Evolutionary conservation across 441 rosid genomes (phyloP).

Genomic region (Croton setiger): DNA sequence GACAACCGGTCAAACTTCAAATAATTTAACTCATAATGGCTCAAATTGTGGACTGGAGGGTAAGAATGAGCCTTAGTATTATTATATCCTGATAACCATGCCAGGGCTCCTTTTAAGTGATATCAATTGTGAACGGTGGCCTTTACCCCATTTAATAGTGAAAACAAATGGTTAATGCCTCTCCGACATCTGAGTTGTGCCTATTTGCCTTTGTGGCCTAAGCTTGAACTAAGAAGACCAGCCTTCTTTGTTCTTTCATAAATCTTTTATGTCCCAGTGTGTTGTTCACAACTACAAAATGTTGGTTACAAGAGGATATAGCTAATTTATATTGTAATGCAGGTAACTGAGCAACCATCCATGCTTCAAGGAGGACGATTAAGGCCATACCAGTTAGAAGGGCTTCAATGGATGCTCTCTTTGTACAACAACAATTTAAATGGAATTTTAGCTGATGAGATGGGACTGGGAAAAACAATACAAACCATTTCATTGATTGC

Average conservation of each 20-base stretch:
- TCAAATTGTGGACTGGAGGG: too few species aligned
- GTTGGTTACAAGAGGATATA: conserved; percentile 22
- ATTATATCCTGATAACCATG: too few species aligned
- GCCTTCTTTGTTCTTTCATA: conserved; percentile 10
- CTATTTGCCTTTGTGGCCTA: background rate
- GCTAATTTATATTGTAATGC: conserved; percentile 29
- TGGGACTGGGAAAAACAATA: conserved; percentile 99
- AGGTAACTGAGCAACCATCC: conserved; percentile 96
- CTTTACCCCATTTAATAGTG: too few species aligned
- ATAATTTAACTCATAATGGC: too few species aligned
- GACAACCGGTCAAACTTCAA: too few species aligned
- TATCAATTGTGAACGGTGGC: too few species aligned
- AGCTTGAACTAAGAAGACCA: background rate
- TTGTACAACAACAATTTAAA: conserved; percentile 95
- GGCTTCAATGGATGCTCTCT: conserved; percentile 99
- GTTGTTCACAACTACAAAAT: background rate
- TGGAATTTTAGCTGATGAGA: conserved; percentile 99
- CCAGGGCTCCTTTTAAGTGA: too few species aligned
- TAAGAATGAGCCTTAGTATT: too few species aligned
- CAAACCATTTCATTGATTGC: conserved; percentile 96
- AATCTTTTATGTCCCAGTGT: conserved; percentile 17
- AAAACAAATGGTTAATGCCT: too few species aligned
- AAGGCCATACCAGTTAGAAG: conserved; percentile 93
- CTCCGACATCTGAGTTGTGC: background rate
- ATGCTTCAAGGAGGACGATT: conserved; percentile 95